Base-by-base conservation (phyloP, 2,329 filamentous ascomycete species). In the Curvularia sp. region DNA sequence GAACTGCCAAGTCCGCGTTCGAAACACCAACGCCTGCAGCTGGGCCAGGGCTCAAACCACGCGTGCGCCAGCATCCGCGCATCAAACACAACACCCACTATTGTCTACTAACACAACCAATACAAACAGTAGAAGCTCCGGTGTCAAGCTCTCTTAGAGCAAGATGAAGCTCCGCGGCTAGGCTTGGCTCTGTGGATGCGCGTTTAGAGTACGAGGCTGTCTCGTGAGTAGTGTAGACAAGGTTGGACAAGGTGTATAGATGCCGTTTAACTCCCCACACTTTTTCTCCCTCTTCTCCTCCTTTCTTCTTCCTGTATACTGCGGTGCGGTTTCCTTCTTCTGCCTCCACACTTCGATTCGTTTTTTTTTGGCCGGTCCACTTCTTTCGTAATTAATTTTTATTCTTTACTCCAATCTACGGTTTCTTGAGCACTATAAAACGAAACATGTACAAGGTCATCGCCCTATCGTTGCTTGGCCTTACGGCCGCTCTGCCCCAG, bases 361-460 rank as follows among this genome's bases (percentile, higher is more conserved):
- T 42, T 53, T 50, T 31, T 51, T 56, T 63, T 53, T 59, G 72
- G 72, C 72, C 63, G 72, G 72, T 68, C 72, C 71, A 67, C 57
- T 24, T 51, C 49, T 13, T 61, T 44, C 35, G 33, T 57, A 20
- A 18, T 28, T 70, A 69, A 64, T 68, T 58, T 66, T 35, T 67
- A 62, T 51, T 67, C 39, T 5, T 5, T 46, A 24, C 13, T 10
- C 6, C 5, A 18, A 47, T 20, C 49, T 18, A 20, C n/a, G 2
- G 10, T 28, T 10, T 26, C 31, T 28, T 5, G 6, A 5, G 20
- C 35, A 18, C 20, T 5, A 43, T 30, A 15, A 15, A 61, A 31
- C 30, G 13, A 35, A 35, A 30, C n/a, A 66, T 64, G 63, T 55
- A 64, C 41, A 58, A 51, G 18, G 5, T 60, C 50, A 42, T 62